These are phyloP conservation scores for Fusarium sp. DNA, from an alignment of 2,329 filamentous ascomycete species.

Conservation along the genomic window DNA sequence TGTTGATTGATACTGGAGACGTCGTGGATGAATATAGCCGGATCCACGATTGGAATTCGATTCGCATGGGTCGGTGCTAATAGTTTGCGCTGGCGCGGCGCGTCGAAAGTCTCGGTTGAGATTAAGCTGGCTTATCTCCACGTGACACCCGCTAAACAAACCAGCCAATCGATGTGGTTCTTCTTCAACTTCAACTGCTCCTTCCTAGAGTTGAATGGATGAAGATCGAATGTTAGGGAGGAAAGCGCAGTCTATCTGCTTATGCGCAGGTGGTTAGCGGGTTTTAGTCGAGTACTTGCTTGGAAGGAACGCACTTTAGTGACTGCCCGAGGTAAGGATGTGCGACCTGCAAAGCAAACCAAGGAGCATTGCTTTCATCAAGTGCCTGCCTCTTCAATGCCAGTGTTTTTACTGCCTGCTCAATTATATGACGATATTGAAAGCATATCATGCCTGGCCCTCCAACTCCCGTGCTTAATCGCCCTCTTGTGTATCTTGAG, in stretches of 20 bases:
- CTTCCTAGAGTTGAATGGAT: neutral
- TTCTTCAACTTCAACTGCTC: slow-evolving; percentile 30
- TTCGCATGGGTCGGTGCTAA: slow-evolving; percentile 32
- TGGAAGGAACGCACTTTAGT: neutral
- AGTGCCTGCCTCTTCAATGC: neutral
- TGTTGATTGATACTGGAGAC: slow-evolving; percentile 9
- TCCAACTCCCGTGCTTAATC: slow-evolving; percentile 47
- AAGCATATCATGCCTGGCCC: slow-evolving; percentile 42
- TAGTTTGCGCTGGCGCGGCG: slow-evolving; percentile 36
- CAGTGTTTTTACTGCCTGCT: neutral
- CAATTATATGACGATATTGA: neutral
- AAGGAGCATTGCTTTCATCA: neutral
- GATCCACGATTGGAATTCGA: slow-evolving; percentile 30
- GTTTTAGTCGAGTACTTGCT: neutral
- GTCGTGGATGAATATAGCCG: slow-evolving; percentile 24
- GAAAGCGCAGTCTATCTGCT: neutral
- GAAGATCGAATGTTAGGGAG: neutral
- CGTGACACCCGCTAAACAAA: slow-evolving; percentile 10
- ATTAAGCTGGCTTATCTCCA: slow-evolving; percentile 28
- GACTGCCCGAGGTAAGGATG: neutral
- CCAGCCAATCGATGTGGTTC: slow-evolving; percentile 11
- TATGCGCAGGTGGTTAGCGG: neutral
- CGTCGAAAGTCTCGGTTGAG: slow-evolving; percentile 31
- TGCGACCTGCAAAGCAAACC: neutral
- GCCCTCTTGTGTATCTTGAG: slow-evolving; percentile 48